phyloP scores from a whole-genome alignment of 768 basidiomycete genomes.

The Atractiella rhizophila region DNA sequence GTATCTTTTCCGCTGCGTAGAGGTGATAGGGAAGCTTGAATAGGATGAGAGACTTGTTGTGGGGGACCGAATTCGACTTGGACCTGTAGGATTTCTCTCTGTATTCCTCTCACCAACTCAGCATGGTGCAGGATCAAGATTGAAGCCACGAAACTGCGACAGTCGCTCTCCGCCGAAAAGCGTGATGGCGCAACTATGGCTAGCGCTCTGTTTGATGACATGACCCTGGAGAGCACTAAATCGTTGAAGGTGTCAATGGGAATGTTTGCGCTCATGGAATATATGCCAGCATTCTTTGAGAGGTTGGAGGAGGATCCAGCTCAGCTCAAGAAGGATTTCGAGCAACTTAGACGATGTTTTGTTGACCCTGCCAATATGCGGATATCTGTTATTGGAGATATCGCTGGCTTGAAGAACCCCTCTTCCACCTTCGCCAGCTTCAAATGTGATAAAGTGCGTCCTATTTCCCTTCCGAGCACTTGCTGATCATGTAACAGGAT shows the following conservation, averaged over 20 bases:
- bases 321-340: slow-evolving; percentile 43
- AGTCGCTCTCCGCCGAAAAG: slow-evolving; percentile 72
- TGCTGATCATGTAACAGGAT: background rate
- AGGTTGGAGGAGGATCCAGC: slow-evolving; percentile 48
- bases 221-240: slow-evolving; percentile 46
- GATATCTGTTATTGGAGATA: slow-evolving; percentile 71
- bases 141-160: slow-evolving; percentile 61
- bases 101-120: background rate
- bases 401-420: slow-evolving; percentile 43
- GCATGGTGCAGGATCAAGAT: slow-evolving; percentile 39
- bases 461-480: slow-evolving; percentile 26
- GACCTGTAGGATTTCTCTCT: slow-evolving; percentile 33
- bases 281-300: slow-evolving; percentile 46
- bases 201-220: slow-evolving; percentile 38
- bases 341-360: slow-evolving; percentile 46
- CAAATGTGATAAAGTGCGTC: slow-evolving; percentile 32
- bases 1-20: too few species aligned
- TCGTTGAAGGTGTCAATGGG: slow-evolving; percentile 22
- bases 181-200: slow-evolving; percentile 63
- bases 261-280: slow-evolving; percentile 50
- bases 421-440: slow-evolving; percentile 54
- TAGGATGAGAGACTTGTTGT: slow-evolving; percentile 54
- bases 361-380: slow-evolving; percentile 53
- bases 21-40: too few species aligned
- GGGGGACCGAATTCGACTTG: slow-evolving; percentile 45